These are phyloP conservation scores for Nemania sp. DNA, from an alignment of 2,329 filamentous ascomycete species.

Conservation along the genomic window DNA sequence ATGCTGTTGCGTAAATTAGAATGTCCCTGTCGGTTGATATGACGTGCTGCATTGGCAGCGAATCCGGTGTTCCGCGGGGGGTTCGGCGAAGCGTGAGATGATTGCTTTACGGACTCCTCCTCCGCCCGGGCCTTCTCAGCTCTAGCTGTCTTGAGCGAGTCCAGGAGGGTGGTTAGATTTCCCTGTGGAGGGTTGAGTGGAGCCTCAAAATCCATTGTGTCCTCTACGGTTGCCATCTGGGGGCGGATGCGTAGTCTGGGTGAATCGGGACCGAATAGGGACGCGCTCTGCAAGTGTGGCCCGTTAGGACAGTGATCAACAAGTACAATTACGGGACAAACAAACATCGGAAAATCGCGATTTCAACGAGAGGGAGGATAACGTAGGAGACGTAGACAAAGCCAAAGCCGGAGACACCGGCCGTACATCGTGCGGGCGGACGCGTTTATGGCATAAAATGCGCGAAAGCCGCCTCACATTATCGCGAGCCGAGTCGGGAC, in stretches of 20 bases:
- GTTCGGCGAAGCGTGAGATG: constrained; percentile 24
- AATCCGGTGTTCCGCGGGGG: constrained; percentile 23
- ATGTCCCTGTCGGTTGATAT: constrained; percentile 28
- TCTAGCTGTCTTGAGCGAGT: constrained; percentile 40
- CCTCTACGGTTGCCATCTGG: constrained; percentile 24
- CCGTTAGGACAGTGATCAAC: constrained; percentile 13
- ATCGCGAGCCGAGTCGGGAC: constrained; percentile 12
- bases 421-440: constrained; percentile 1
- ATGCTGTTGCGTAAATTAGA: constrained; percentile 18
- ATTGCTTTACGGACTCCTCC: constrained; percentile 23
- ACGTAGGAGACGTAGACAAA: constrained; percentile 5
- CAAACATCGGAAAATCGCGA: constrained; percentile 24
- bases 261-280: constrained; percentile 37
- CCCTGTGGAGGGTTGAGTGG: constrained; percentile 34
- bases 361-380: constrained; percentile 2
- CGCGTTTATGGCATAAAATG: constrained; percentile 8
- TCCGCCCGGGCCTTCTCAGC: constrained; percentile 33
- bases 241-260: constrained; percentile 18
- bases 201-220: constrained; percentile 30
- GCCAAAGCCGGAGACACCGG: neutral
- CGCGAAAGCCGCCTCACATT: constrained; percentile 4
- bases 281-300: constrained; percentile 1
- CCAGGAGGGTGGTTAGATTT: constrained; percentile 43
- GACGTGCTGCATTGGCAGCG: constrained; percentile 29
- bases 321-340: constrained; percentile 10